These are phyloP conservation scores for Lasiodiplodia sp. DNA, from an alignment of 2,329 filamentous ascomycete genomes.

Conservation along the genomic window DNA sequence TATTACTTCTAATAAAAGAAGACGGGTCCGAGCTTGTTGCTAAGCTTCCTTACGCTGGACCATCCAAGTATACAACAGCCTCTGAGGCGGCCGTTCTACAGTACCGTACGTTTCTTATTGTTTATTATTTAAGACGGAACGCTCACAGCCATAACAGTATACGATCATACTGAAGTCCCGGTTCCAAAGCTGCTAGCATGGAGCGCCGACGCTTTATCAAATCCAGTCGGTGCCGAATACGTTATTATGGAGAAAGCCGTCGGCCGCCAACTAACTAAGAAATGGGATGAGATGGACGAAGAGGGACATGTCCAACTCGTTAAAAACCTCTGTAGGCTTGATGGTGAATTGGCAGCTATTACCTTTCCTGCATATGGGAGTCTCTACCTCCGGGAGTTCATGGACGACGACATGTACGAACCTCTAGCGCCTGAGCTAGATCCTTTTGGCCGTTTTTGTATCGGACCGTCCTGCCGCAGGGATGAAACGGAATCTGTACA, in stretches of 20 bases:
- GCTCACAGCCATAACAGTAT: slow-evolving; percentile 21
- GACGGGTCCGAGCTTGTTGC: slow-evolving; percentile 38
- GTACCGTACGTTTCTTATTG: slow-evolving; percentile 36
- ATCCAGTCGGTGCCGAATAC: slow-evolving; percentile 17
- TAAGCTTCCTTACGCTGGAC: slow-evolving; percentile 42
- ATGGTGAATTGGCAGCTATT: too few species aligned
- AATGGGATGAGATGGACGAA: too few species aligned
- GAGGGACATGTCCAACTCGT: too few species aligned
- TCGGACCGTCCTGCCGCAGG: slow-evolving; percentile 35
- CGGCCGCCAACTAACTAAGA: too few species aligned
- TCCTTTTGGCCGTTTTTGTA: slow-evolving; percentile 33
- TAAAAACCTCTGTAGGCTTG: too few species aligned
- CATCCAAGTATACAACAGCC: slow-evolving; percentile 42
- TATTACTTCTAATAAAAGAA: slow-evolving; percentile 41
- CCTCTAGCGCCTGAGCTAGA: slow-evolving; percentile 29
- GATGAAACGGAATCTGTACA: slow-evolving; percentile 4
- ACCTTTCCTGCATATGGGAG: too few species aligned
- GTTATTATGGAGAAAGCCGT: too few species aligned
- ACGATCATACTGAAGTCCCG: slow-evolving; percentile 35
- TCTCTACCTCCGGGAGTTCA: slow-evolving; percentile 30
- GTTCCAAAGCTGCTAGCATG: slow-evolving; percentile 41
- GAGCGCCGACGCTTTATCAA: slow-evolving; percentile 34
- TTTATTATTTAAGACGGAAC: background rate
- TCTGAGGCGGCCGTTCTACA: slow-evolving; percentile 47
- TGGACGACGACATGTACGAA: slow-evolving; percentile 28